Conservation (phyloP, 2,329 filamentous ascomycete species). For the Aureobasidium lini region DNA sequence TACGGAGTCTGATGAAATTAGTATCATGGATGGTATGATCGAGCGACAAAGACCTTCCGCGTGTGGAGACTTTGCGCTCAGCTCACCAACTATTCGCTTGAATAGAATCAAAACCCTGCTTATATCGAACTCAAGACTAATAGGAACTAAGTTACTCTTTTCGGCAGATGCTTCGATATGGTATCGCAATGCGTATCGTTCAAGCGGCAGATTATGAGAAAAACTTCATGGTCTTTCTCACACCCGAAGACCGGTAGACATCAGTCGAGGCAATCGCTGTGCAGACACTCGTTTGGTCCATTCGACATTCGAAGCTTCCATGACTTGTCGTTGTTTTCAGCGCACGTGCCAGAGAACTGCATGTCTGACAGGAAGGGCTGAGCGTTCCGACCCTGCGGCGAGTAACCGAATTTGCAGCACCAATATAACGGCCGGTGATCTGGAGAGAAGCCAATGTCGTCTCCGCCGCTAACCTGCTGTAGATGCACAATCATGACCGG, state of each 20-base stretch:
- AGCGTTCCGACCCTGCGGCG: conserved; percentile 3
- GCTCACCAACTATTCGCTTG: too few species aligned
- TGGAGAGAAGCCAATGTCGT: conserved; percentile 1
- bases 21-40: neutral
- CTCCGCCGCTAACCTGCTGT: neutral
- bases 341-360: conserved; percentile 4
- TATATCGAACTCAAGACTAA: too few species aligned
- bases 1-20: neutral
- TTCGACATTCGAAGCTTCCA: neutral
- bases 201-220: too few species aligned
- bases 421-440: conserved; percentile 3
- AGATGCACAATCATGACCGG: neutral
- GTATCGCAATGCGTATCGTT: too few species aligned
- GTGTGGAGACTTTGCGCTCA: too few species aligned
- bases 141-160: too few species aligned
- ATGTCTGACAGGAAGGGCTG: conserved; percentile 10
- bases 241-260: too few species aligned
- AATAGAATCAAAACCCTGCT: too few species aligned
- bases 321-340: neutral
- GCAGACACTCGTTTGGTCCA: neutral
- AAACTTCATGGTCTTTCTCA: too few species aligned
- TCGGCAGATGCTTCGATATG: too few species aligned
- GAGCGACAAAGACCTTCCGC: too few species aligned
- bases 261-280: too few species aligned
- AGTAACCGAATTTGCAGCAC: conserved; percentile 11